These are phyloP conservation scores for Diaporthe vaccinii DNA, from an alignment of 2,329 filamentous ascomycete genomes.

Conservation along the genomic window DNA sequence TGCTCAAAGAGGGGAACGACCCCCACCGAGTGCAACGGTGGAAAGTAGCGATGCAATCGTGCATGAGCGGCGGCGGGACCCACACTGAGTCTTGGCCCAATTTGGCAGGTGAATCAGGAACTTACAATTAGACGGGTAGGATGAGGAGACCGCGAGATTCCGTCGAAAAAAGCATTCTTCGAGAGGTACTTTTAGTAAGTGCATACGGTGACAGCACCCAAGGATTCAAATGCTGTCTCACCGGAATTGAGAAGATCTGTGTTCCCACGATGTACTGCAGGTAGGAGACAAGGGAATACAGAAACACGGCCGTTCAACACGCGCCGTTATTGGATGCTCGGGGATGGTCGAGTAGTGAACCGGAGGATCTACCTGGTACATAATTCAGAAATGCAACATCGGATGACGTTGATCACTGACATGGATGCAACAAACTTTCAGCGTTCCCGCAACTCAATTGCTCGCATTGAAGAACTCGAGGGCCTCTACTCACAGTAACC, in stretches of 20 bases:
- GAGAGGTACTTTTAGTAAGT: neutral
- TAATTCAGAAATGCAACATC: neutral
- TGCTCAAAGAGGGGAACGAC: neutral
- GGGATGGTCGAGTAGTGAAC: neutral
- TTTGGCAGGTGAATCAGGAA: conserved; percentile 20
- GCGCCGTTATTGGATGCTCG: neutral
- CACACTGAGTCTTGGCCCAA: conserved; percentile 2
- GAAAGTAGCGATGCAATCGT: conserved; percentile 7
- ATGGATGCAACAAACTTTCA: neutral
- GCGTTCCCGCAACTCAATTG: neutral
- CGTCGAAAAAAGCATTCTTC: neutral
- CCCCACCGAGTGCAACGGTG: conserved; percentile 15
- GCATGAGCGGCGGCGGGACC: conserved; percentile 17
- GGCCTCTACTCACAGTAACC: too few species aligned
- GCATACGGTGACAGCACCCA: neutral
- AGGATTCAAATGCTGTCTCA: neutral
- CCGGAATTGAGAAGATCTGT: neutral
- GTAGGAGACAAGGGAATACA: neutral
- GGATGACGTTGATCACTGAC: neutral
- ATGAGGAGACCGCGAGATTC: neutral
- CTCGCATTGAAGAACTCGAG: neutral
- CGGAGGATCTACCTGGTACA: neutral
- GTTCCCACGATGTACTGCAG: neutral
- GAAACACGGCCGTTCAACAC: neutral
- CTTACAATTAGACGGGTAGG: neutral